Evolutionary conservation across 306 rosid species (phyloP).

Genomic region (Cicer arietinum): DNA sequence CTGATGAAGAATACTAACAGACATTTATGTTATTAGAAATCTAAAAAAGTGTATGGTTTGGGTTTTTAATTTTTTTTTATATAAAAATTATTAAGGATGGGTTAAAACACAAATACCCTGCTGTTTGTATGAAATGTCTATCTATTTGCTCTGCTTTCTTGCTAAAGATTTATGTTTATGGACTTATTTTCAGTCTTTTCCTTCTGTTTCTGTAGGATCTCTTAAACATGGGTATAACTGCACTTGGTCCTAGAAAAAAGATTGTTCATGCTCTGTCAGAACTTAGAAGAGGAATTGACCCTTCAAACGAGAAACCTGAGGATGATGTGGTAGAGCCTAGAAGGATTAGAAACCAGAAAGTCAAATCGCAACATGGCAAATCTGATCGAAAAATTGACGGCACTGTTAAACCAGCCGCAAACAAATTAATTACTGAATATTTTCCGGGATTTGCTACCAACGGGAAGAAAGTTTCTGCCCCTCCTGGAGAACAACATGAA

Average conservation of each 20-base stretch:
- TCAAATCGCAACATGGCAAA: conserved; percentile 48
- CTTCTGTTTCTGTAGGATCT: conserved; percentile 67
- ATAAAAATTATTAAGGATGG: not conserved
- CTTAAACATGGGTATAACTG: conserved; percentile 70
- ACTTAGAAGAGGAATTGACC: conserved; percentile 59
- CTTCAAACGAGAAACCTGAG: conserved; percentile 45
- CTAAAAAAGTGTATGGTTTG: conserved; percentile 25
- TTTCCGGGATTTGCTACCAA: conserved; percentile 64
- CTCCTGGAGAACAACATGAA: conserved; percentile 46
- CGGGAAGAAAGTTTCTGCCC: conserved; percentile 57
- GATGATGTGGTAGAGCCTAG: conserved; percentile 45
- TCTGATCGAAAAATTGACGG: conserved; percentile 53
- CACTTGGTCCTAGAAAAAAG: conserved; percentile 94
- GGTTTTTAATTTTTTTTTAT: not conserved
- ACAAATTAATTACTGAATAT: conserved; percentile 86
- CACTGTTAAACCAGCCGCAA: conserved; percentile 57
- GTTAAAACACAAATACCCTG: not conserved
- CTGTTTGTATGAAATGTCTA: not conserved
- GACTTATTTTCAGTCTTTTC: not conserved
- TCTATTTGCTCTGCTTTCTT: not conserved
- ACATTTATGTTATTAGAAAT: conserved; percentile 18
- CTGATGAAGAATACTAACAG: conserved; percentile 4
- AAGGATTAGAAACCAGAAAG: conserved; percentile 51
- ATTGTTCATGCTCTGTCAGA: conserved; percentile 68
- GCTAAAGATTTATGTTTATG: not conserved